phyloP scores from a whole-genome alignment of 2,329 filamentous ascomycete genomes.

The Trichoderma aggressivum region DNA sequence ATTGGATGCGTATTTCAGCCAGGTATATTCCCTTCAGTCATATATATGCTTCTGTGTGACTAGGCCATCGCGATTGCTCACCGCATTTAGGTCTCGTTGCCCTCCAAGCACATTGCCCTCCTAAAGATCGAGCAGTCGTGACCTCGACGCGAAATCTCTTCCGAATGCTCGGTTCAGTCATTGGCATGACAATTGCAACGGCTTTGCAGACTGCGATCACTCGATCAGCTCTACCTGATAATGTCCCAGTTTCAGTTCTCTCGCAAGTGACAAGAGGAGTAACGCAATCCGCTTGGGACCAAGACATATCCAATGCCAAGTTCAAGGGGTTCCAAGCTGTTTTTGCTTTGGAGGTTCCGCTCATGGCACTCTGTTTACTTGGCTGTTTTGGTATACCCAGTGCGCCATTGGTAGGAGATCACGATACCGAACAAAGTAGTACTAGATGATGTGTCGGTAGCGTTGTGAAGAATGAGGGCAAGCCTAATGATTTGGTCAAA shows the following conservation, averaged over 20 bases:
- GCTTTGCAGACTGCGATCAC: neutral
- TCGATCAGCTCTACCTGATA: neutral
- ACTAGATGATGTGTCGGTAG: neutral
- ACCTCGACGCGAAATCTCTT: neutral
- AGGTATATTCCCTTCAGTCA: neutral
- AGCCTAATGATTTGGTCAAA: too few species aligned
- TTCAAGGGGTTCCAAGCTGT: neutral
- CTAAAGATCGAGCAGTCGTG: neutral
- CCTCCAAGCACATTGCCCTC: neutral
- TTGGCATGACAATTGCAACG: neutral
- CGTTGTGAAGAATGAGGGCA: too few species aligned
- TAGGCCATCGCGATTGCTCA: neutral
- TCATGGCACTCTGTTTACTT: neutral
- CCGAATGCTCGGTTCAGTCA: neutral
- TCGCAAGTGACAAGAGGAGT: neutral
- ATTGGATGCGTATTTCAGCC: neutral
- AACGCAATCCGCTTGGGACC: neutral
- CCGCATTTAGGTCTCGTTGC: neutral
- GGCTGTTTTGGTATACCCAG: neutral
- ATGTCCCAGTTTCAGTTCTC: neutral
- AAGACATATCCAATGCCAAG: neutral
- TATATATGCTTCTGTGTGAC: neutral
- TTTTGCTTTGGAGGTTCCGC: neutral
- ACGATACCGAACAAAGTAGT: neutral
- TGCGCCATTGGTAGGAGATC: neutral